A percentile compares a stretch with the other conserved stretches of the same genome.
These are phyloP conservation scores for Trichoderma parareesei DNA, from an alignment of 495 filamentous ascomycete genomes.

Conservation along the genomic window DNA sequence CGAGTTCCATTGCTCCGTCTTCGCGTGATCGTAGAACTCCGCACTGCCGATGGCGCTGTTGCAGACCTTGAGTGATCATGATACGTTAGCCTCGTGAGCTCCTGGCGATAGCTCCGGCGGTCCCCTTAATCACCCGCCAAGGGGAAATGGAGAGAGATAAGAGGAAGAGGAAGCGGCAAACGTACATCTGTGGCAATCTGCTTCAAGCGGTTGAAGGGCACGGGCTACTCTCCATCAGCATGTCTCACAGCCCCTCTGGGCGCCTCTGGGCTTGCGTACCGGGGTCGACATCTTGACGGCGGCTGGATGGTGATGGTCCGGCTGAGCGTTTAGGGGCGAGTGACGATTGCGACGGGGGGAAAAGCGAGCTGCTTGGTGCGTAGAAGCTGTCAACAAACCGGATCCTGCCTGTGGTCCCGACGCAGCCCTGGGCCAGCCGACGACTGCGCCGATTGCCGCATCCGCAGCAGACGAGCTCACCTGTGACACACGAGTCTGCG, in stretches of 20 bases:
- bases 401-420: background rate
- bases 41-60: conserved; percentile 60
- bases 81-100: conserved; percentile 17
- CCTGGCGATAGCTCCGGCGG: conserved; percentile 5
- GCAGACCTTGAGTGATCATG: conserved; percentile 56
- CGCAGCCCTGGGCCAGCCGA: background rate
- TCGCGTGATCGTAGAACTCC: conserved; percentile 72
- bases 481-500: background rate
- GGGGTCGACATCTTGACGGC: conserved; percentile 26
- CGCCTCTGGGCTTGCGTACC: conserved; percentile 17
- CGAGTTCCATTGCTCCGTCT: conserved; percentile 78
- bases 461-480: background rate
- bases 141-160: too few relatives aligned
- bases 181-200: conserved; percentile 78
- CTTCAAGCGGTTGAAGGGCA: conserved; percentile 65
- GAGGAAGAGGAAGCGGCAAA: conserved; percentile 15
- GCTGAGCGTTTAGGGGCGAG: conserved; percentile 6
- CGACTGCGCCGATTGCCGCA: background rate
- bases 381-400: background rate
- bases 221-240: conserved; percentile 47
- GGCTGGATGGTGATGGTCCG: background rate
- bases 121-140: background rate
- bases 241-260: conserved; percentile 1
- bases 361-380: background rate
- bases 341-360: background rate